Base-by-base conservation (phyloP, 495 filamentous ascomycete genomes). In the Trichoderma reesei region DNA sequence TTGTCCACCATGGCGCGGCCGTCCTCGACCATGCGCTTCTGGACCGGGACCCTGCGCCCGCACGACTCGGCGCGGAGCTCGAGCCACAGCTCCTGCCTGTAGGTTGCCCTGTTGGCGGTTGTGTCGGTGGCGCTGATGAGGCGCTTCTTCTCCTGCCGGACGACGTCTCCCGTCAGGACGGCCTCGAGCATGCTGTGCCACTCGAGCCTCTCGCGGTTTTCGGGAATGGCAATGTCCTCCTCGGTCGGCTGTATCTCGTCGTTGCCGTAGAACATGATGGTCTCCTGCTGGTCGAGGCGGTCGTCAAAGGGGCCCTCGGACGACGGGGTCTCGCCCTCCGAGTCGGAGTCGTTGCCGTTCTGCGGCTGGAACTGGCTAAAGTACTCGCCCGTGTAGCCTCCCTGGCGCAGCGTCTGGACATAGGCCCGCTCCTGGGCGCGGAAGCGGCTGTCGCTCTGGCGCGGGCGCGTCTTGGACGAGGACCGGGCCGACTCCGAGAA, bases 121-220 rank as follows among this genome's bases (percentile, higher is more conserved):
- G 81, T 78, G 67, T 96, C 94, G 8, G 85, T 81, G 31, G 89
- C 85, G 18, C 92, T 94, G 68, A 93, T 91, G 67, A 98, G 76
- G 38, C 94, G 85, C 71, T 96, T 94, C 78, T 98, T 98, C 77
- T 98, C 94, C 73, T 98, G 94, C 67, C 90, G 89, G 31, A 98
- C 93, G 11, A 98, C 95, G 73, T 98, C 94, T 61, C 94, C 94
- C 41, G 92, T 98, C 67, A 98, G 75, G 3, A 98, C 94, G 1
- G 91, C 92, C 36, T 92, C 91, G 44, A 98, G 79, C 94, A 98
- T 98, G 5, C 90, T 88, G 76, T 98, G 93, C 94, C 94, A 98
- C 75, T 98, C 95, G 36, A 98, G 78, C 42, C 94, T 80, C 74
- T 98, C 94, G 62, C 94, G 84, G 70, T 94, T 98, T 67, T 85